Base-by-base conservation (phyloP, 305 asterid species). In the Petunia hybrid region DNA sequence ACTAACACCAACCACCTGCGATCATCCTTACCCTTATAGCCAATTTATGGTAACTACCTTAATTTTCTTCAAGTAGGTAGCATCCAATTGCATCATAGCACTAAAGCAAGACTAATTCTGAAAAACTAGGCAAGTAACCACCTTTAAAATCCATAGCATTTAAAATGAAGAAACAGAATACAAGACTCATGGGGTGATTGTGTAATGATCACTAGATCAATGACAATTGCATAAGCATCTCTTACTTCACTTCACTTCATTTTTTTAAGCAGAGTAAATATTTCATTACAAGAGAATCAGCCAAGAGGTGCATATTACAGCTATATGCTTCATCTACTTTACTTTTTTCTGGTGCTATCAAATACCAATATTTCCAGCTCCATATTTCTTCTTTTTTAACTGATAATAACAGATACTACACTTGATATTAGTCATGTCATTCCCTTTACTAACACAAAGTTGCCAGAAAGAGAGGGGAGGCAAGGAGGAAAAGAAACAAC, bases 21-120 rank as follows among this genome's bases (percentile, higher is more conserved):
- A 41, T 41, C n/a, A 67, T 41, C 38, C 38, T 14, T 14, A 6
- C 39, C 43, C 10, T 14, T 6, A 14, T 67, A 67, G 41, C 76
- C 36, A 16, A 4, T 8, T 69, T 43, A 43, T 43, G 56, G 56
- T 42, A 43, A 69, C 76, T 16, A 3, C 57, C 40, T 69, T 8
- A 43, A 16, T 69, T 69, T 69, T 43, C 35, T 16, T 42, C 8
- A 56, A 42, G 16, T 68, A 2, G 5, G 2, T 68, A 31, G 76
- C 16, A 68, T 43, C 76, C 39, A 8, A 68, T 66, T 43, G 57
- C 2, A 36, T 43, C 57, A 8, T 68, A 68, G 16, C 9, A 68
- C n/a, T 68, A 68, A 68, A 43, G 76, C 16, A n/a, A 68, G 56
- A 68, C 76, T 16, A 43, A 43, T 39, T 45, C 56, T 68, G 56